Conservation (phyloP, 805 yeast genomes). For the Cyberlindnera veronae region DNA sequence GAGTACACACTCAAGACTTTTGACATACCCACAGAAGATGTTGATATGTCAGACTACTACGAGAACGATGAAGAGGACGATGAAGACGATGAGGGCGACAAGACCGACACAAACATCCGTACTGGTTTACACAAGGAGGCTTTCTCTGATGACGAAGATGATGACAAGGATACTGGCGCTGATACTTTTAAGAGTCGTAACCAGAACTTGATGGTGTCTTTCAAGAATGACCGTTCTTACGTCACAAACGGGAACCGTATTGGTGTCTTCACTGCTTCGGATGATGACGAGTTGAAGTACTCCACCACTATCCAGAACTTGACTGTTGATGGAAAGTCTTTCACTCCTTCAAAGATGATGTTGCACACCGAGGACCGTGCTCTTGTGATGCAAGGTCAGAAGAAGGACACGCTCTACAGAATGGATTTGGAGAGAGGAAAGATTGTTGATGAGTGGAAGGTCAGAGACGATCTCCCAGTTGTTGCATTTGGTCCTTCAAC, state of each 20-base stretch:
- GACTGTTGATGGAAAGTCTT: slow-evolving; percentile 43
- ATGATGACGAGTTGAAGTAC: slow-evolving; percentile 50
- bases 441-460: slow-evolving; percentile 83
- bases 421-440: slow-evolving; percentile 80
- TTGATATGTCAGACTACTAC: slow-evolving; percentile 29
- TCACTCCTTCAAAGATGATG: slow-evolving; percentile 66
- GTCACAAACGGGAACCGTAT: slow-evolving; percentile 76
- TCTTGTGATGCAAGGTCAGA: slow-evolving; percentile 60
- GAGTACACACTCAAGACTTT: slow-evolving; percentile 58
- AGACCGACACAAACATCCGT: slow-evolving; percentile 22
- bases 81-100: slow-evolving; percentile 38
- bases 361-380: slow-evolving; percentile 70
- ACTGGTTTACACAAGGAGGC: slow-evolving; percentile 22
- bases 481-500: slow-evolving; percentile 64
- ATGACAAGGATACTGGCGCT: slow-evolving; percentile 29
- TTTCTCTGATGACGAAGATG: slow-evolving; percentile 35
- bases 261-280: slow-evolving; percentile 71
- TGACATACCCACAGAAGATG: slow-evolving; percentile 37
- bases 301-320: slow-evolving; percentile 66
- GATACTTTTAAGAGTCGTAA: slow-evolving; percentile 41
- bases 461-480: slow-evolving; percentile 45
- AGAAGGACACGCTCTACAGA: slow-evolving; percentile 50
- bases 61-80: slow-evolving; percentile 25
- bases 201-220: slow-evolving; percentile 67
- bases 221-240: slow-evolving; percentile 65